Evolutionary conservation across 176 grass and related monocot species (phyloP).

Genomic region (Avena sativa): DNA sequence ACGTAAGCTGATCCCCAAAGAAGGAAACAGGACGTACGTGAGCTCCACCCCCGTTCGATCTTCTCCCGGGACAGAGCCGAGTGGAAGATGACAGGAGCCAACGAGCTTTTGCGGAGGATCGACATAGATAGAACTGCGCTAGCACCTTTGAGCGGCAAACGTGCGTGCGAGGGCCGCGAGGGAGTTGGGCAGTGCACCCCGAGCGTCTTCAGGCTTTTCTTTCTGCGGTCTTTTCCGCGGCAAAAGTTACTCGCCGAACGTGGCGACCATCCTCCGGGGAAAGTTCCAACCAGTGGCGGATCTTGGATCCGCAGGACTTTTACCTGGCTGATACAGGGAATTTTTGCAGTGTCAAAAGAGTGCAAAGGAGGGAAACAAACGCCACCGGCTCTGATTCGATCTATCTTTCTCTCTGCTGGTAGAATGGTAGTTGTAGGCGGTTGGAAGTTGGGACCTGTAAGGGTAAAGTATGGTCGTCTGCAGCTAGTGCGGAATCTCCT

Average conservation of each 20-base stretch:
- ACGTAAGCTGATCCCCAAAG: conserved; percentile 16
- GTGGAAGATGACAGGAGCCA: conserved; percentile 48
- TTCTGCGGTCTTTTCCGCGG: neutral
- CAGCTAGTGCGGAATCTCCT: neutral
- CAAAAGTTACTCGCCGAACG: conserved; percentile 41
- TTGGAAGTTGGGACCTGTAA: neutral
- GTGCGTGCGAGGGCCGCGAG: neutral
- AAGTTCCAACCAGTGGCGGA: neutral
- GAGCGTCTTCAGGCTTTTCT: conserved; percentile 31
- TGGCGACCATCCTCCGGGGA: conserved; percentile 30
- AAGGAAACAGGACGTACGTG: conserved; percentile 22
- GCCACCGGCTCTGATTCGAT: neutral
- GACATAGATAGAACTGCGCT: neutral
- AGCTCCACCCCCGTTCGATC: conserved; percentile 39
- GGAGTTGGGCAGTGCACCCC: neutral
- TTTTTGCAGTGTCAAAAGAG: neutral
- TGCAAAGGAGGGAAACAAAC: neutral
- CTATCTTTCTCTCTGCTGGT: neutral
- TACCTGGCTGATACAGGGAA: no score
- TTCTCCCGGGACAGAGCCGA: conserved; percentile 24
- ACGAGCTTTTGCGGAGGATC: conserved; percentile 36
- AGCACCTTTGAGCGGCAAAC: neutral
- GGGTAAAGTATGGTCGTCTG: neutral
- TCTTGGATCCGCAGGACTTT: neutral
- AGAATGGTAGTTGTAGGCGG: neutral